phyloP scores from a whole-genome alignment of 768 basidiomycete genomes.

The Amanita phalloides region DNA sequence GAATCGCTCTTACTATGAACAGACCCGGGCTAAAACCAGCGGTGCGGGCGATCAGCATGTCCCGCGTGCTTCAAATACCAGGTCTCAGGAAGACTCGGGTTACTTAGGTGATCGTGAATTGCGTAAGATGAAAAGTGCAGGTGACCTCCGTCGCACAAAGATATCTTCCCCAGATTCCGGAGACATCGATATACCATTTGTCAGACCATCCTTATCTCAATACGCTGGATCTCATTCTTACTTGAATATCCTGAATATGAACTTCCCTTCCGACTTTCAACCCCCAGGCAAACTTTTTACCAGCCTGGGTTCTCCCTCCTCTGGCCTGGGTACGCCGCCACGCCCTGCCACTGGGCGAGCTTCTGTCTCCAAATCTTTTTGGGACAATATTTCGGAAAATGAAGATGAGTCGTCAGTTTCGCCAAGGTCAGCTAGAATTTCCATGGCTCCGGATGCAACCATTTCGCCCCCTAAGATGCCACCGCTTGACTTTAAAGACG shows the following conservation, averaged over 20 bases:
- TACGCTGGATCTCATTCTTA: slow-evolving; percentile 59
- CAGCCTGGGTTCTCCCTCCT: slow-evolving; percentile 55
- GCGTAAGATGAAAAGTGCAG: slow-evolving; percentile 82
- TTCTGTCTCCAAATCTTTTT: slow-evolving; percentile 33
- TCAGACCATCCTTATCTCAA: slow-evolving; percentile 32
- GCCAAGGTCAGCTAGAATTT: slow-evolving; percentile 10
- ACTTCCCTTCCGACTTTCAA: slow-evolving; percentile 22
- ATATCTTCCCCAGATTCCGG: slow-evolving; percentile 17
- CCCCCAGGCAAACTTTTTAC: slow-evolving; percentile 48
- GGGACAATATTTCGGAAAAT: slow-evolving; percentile 37
- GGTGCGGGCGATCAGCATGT: slow-evolving; percentile 14
- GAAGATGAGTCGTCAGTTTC: slow-evolving; percentile 8
- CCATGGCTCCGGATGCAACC: slow-evolving; percentile 8
- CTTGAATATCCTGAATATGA: slow-evolving; percentile 45
- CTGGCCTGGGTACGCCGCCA: slow-evolving; percentile 23
- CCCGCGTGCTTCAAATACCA: slow-evolving; percentile 11
- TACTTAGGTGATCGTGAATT: slow-evolving; percentile 46
- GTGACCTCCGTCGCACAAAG: slow-evolving; percentile 53
- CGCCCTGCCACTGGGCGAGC: slow-evolving; percentile 26
- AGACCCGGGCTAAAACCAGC: slow-evolving; percentile 24
- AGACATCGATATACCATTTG: slow-evolving; percentile 17
- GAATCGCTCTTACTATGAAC: slow-evolving; percentile 42
- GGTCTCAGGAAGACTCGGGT: slow-evolving; percentile 28
- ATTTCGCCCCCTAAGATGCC: slow-evolving; percentile 10
- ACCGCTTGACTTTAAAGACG: slow-evolving; percentile 10